Conservation (phyloP, 2,329 filamentous ascomycete species). For the Dichotomopilus funicola region DNA sequence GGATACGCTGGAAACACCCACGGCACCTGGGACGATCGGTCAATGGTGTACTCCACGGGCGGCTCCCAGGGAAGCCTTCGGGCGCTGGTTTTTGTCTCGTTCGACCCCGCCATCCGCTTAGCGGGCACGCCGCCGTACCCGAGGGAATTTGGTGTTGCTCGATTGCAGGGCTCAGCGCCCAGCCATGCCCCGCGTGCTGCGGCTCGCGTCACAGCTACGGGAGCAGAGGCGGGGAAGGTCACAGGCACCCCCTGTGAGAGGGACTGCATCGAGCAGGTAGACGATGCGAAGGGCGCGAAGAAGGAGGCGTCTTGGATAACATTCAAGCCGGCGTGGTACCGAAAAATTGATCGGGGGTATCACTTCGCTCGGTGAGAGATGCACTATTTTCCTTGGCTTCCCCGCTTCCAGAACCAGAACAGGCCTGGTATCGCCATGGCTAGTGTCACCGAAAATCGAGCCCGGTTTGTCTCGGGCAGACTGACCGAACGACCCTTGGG, state of each 20-base stretch:
- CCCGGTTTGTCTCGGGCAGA: no score
- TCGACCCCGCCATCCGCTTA: constrained; percentile 36
- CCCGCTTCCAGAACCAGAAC: no score
- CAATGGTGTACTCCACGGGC: constrained; percentile 40
- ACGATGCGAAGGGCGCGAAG: no score
- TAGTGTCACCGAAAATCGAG: no score
- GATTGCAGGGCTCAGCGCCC: background rate
- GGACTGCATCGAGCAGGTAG: no score
- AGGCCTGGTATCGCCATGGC: no score
- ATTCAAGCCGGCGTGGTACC: constrained; percentile 16
- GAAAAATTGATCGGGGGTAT: constrained; percentile 14
- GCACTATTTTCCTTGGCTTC: no score
- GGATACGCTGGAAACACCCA: constrained; percentile 31
- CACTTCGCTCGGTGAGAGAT: constrained; percentile 15
- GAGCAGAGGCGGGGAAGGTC: no score
- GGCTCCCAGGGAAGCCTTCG: constrained; percentile 21
- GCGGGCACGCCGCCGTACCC: constrained; percentile 23
- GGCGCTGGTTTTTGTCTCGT: constrained; percentile 38
- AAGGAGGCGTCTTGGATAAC: constrained; percentile 2
- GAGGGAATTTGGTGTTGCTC: constrained; percentile 8
- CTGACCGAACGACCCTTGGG: no score
- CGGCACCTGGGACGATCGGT: constrained; percentile 41
- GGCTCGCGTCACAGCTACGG: no score
- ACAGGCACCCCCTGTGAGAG: no score
- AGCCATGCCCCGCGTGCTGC: background rate